Evolutionary conservation across 1,284 basidiomycete species (phyloP), one percentile per base, ranked within the genome.

Genomic region (Ganoderma boninense): DNA sequence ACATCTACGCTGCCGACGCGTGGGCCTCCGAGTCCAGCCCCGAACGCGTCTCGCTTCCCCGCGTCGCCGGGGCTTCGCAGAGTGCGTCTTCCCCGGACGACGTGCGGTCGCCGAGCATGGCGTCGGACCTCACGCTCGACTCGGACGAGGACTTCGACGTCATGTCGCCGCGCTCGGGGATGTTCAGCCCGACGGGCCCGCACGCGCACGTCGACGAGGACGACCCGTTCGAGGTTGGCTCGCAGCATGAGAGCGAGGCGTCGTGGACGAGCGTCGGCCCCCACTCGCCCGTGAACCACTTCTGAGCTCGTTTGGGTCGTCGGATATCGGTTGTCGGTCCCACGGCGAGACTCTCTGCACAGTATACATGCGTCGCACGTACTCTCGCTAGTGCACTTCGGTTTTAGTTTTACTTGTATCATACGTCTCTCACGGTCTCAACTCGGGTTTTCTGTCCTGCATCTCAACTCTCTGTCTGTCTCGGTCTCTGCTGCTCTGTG

Each of bases 211-310:
- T 69, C 10, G 69, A 71, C 29, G 76, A 71, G 23, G 75, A 76
- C n/a, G 77, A 77, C 69, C 70, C 73, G 29, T 77, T 76, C 60
- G 77, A 79, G 26, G 72, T 75, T 20, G 69, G 61, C 20, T 77
- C 74, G 11, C 62, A 71, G 42, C 59, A 72, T 29, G 73, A 69
- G 23, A 77, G 76, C 68, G 76, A 77, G 26, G 71, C 66, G 18
- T 77, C 76, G 32, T 79, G 79, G 79, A 75, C 71, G 26, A 78
- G 79, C 63, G 73, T 77, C n/a, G 78, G 78, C 5, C 75, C 74
- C 46, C 74, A 77, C 61, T 74, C 78, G n/a, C 79, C 78, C 18
- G 10, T 52, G 38, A 69, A 20, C 14, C 20, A 68, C n/a, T 74
- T 72, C 57, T 72, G 62, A 71, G 54, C 7, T 23, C 49, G 16